Percentiles rank a stretch among this genome's conserved stretches.
phyloP scores from a whole-genome alignment of 257 asterid genomes.

The Nicotiana obtusifolia region DNA sequence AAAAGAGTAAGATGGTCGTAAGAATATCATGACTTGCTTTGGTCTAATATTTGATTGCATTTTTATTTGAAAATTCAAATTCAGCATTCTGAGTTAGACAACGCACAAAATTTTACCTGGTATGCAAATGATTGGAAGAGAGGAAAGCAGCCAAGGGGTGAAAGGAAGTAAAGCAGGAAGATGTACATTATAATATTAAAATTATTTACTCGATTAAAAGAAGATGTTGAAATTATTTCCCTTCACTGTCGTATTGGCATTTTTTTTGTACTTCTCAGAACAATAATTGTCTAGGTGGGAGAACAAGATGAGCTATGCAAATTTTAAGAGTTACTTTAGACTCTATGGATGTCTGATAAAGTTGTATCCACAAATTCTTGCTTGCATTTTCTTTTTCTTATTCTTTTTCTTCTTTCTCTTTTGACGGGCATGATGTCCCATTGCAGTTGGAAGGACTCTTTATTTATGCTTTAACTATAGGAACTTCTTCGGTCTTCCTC shows the following conservation, averaged over 20 bases:
- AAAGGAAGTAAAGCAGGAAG: background rate
- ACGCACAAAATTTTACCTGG: background rate
- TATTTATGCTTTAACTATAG: background rate
- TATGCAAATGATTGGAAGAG: background rate
- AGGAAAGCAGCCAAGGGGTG: background rate
- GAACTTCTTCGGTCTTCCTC: background rate
- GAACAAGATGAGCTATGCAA: background rate
- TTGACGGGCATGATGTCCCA: background rate
- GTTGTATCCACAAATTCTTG: background rate
- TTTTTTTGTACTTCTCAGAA: background rate
- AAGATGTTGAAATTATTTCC: background rate
- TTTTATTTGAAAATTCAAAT: background rate
- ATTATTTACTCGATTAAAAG: too few relatives aligned
- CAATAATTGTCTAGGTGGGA: background rate
- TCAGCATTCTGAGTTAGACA: background rate
- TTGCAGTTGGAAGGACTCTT: background rate
- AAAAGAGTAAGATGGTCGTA: constrained; percentile 91
- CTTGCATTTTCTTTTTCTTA: background rate
- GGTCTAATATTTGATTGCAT: background rate
- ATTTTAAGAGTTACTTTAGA: background rate
- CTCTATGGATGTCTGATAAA: too few relatives aligned
- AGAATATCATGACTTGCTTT: constrained; percentile 41
- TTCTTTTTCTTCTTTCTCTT: background rate
- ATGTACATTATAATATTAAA: background rate
- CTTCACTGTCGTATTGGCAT: background rate